Base-by-base conservation (phyloP, 345 rosid genomes). In the Clarkia xantiana region DNA sequence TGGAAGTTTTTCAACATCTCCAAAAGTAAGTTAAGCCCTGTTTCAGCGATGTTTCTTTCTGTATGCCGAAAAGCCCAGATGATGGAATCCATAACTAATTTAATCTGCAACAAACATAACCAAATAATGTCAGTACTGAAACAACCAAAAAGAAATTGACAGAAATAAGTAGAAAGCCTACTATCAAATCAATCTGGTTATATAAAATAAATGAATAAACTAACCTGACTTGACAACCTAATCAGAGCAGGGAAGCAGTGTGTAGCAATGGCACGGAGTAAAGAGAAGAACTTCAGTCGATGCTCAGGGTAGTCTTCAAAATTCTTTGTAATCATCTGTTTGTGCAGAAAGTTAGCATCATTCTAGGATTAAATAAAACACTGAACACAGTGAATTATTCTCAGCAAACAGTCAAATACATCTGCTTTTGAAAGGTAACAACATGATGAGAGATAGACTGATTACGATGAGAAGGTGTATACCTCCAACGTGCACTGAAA, bases 31-130 rank as follows among this genome's bases (percentile, higher is more conserved):
- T 78, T 87, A 46, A 93, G 68, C 71, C 96, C 99, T 41, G 99
- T 87, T 73, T 93, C 96, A 22, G 99, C 99, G 19, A 93, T 93
- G 57, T 93, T 93, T 70, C 99, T 74, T 63, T 93, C 99, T 9
- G 96, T 93, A 76, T 93, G 99, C 68, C 99, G 87, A 67, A 93
- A 93, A 58, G 99, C 99, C 99, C 97, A 87, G 59, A 93, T 93
- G 50, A 93, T 93, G 40, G 97, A 84, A 67, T 93, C 99, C 95
- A 87, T 87, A 39, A 93, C 97, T 51, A 93, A 84, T 81, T 84
- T 93, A 38, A 93, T 64, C 84, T 93, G 99, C 97, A 83, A 42
- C 9, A 40, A 45, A 40, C 50, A 52, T 45, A 53, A 53, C 16
- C 53, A 45, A 44, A 0, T 45, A 52, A 45, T 18, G 46, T 34